A percentile compares a stretch with the other conserved stretches of the same genome.
Conservation (phyloP, 1,284 basidiomycete genomes). For the Pulveroboletus sp. region DNA sequence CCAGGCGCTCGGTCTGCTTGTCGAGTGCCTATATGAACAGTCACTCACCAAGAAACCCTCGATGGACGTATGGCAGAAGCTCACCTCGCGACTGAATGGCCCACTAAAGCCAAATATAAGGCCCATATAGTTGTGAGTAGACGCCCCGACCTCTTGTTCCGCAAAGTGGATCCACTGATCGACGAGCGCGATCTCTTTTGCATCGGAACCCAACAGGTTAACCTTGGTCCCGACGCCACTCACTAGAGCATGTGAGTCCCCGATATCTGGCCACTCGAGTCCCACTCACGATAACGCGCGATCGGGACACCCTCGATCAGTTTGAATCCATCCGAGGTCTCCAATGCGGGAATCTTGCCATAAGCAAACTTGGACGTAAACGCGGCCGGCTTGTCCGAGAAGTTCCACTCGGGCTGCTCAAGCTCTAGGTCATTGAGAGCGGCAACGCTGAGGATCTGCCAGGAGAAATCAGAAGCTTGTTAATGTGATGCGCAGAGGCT, state of each 20-base stretch:
- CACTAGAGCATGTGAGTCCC: slow-evolving; percentile 40
- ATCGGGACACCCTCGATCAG: slow-evolving; percentile 59
- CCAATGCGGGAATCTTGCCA: slow-evolving; percentile 56
- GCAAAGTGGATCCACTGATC: slow-evolving; percentile 55
- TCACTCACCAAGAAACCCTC: too few relatives aligned
- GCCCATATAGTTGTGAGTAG: background rate
- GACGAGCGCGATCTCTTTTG: slow-evolving; percentile 48
- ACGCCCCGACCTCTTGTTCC: slow-evolving; percentile 46
- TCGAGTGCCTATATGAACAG: slow-evolving; percentile 11
- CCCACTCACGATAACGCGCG: slow-evolving; percentile 57
- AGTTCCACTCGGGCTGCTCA: slow-evolving; percentile 13
- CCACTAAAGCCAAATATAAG: slow-evolving; percentile 7
- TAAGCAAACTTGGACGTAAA: slow-evolving; percentile 48
- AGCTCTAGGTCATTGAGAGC: slow-evolving; percentile 22
- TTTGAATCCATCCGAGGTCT: slow-evolving; percentile 50
- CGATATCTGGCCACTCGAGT: too few relatives aligned
- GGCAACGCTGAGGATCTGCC: slow-evolving; percentile 29
- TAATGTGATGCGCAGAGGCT: background rate
- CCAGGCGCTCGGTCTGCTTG: slow-evolving; percentile 17
- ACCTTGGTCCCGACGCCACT: slow-evolving; percentile 50
- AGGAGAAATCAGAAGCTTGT: background rate
- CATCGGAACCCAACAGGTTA: slow-evolving; percentile 47
- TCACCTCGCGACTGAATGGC: slow-evolving; percentile 22
- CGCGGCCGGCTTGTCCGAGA: slow-evolving; percentile 41
- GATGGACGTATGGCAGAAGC: too few relatives aligned